These are phyloP conservation scores for Ampelocalamus luodianensis DNA, from an alignment of 176 grass and related monocot species.

Conservation along the genomic window DNA sequence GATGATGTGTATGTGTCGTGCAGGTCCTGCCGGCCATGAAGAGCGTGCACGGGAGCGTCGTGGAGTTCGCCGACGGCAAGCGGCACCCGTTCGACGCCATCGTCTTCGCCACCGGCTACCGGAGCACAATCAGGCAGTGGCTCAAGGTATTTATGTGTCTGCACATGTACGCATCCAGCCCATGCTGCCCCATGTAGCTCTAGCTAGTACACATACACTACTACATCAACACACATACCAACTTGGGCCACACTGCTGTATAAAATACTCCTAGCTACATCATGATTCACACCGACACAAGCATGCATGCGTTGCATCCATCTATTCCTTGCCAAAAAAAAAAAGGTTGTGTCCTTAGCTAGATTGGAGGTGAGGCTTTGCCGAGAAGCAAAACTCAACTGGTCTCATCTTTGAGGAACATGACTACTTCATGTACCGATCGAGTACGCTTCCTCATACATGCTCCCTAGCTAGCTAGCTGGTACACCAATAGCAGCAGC, in stretches of 20 bases:
- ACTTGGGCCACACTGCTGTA: neutral
- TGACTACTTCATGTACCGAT: neutral
- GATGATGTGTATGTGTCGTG: neutral
- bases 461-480: too few relatives aligned
- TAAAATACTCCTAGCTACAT: neutral
- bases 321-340: neutral
- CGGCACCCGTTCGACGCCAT: slow-evolving; percentile 67
- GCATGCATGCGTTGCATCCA: neutral
- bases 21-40: slow-evolving; percentile 53
- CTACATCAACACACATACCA: neutral
- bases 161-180: neutral
- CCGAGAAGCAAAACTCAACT: slow-evolving; percentile 20
- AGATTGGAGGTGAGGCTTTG: slow-evolving; percentile 18
- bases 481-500: too few relatives aligned
- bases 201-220: neutral
- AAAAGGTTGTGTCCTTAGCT: neutral
- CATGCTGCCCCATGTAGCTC: neutral
- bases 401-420: slow-evolving; percentile 29
- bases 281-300: slow-evolving; percentile 7
- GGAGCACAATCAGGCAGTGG: slow-evolving; percentile 60
- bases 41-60: slow-evolving; percentile 48
- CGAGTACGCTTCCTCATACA: slow-evolving; percentile 4
- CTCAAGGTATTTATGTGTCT: slow-evolving; percentile 50
- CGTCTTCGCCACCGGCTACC: slow-evolving; percentile 79
- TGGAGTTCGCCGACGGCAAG: slow-evolving; percentile 59